Evolutionary conservation across 2,329 filamentous ascomycete genomes (phyloP), one percentile per base, ranked within the genome.

Genomic region (Blastomyces silverae): DNA sequence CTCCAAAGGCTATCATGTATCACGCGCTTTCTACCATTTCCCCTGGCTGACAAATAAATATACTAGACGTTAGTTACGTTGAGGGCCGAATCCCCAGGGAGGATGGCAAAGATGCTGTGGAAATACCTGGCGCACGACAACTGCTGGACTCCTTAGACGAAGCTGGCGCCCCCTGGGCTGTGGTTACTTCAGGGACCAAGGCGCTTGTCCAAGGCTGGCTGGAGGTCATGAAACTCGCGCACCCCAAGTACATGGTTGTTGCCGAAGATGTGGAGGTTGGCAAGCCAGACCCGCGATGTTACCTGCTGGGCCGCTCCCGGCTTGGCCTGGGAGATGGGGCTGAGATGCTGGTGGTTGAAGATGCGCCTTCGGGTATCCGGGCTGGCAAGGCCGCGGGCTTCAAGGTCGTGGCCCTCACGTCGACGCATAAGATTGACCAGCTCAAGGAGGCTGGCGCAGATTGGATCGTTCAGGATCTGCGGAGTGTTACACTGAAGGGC

Each of bases 371-470:
- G 8, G 92, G 92, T 5, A 90, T 96, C 72, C 82, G 79, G 68
- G 87, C 92, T 37, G 92, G 92, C 60, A 95, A 92, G 78, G 90
- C 85, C 0, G 92, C 92, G 11, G 92, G 91, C 1, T 96, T 89
- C 79, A 87, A 85, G 73, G 92, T 96, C 15, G 79, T 96, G 57
- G 92, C 87, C n/a, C 79, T 97, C 63, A 85, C 89, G 64, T 96
- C 92, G 63, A 95, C 90, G 72, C 92, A 96, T 78, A 86, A 84
- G 34, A 80, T 88, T 57, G 85, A 87, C 70, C 85, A 92, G 78
- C 83, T 96, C 61, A 79, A 82, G 66, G 85, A 83, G 58, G 91
- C 91, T 4, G 88, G 85, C n/a, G 91, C 92, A 56, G 91, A 96
- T 79, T 96, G 90, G 87, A 86, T 96, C 62, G 88, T 96, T 65